phyloP scores from a whole-genome alignment of 768 basidiomycete species.

The Naganishia randhawae region DNA sequence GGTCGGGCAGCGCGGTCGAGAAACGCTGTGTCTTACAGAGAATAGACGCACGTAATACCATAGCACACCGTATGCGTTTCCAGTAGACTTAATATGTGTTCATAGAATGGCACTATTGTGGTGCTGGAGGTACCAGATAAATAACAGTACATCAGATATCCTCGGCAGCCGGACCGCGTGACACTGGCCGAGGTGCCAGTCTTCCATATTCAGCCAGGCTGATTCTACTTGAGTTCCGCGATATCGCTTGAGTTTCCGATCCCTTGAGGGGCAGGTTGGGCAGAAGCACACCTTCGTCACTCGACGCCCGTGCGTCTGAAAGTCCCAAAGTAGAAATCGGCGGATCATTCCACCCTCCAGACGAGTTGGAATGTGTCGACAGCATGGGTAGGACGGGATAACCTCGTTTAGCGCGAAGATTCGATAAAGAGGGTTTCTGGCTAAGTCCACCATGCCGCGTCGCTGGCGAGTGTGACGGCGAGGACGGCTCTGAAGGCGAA shows the following conservation, averaged over 20 bases:
- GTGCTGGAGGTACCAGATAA: not conserved
- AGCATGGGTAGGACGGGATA: slow-evolving; percentile 19
- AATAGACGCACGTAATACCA: not conserved
- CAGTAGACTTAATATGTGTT: not conserved
- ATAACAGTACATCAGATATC: not conserved
- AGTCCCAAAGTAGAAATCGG: slow-evolving; percentile 29
- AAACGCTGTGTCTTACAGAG: slow-evolving; percentile 2
- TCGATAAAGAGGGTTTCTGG: slow-evolving; percentile 25
- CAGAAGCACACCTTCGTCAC: not conserved
- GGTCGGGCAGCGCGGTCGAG: slow-evolving; percentile 5
- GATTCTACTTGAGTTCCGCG: slow-evolving; percentile 44
- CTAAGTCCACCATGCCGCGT: slow-evolving; percentile 26
- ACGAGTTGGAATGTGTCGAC: not conserved
- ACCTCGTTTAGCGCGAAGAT: slow-evolving; percentile 16
- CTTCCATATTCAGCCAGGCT: slow-evolving; percentile 44
- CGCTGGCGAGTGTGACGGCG: slow-evolving; percentile 22
- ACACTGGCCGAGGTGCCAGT: slow-evolving; percentile 21
- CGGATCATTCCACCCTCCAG: slow-evolving; percentile 48
- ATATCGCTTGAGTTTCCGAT: slow-evolving; percentile 28
- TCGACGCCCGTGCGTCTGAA: slow-evolving; percentile 1
- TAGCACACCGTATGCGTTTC: no score
- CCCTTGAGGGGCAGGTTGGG: slow-evolving; percentile 25
- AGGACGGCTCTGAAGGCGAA: slow-evolving; percentile 13
- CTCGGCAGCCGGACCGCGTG: slow-evolving; percentile 17
- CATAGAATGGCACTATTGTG: no score